Evolutionary conservation across 805 yeast species (phyloP).

Genomic region (Candida wancherniae): DNA sequence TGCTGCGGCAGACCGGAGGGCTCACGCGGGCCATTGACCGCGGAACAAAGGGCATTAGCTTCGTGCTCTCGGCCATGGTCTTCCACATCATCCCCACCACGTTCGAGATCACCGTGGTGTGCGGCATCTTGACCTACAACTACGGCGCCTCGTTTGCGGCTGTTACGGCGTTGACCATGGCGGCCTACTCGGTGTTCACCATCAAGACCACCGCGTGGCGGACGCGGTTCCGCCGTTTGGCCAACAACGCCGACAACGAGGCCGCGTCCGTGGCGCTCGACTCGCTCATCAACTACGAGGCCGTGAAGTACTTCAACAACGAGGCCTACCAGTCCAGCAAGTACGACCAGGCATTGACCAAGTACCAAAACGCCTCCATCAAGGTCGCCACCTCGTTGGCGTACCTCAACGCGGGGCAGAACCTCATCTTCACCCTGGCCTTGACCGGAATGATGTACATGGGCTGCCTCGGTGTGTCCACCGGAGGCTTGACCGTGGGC

Average conservation of each 20-base stretch:
- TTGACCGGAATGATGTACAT: conserved; percentile 96
- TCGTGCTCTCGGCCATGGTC: conserved; percentile 93
- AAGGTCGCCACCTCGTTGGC: conserved; percentile 84
- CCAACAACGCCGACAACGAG: conserved; percentile 85
- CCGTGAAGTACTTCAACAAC: conserved; percentile 91
- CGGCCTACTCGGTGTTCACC: conserved; percentile 82
- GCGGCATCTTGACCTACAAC: conserved; percentile 89
- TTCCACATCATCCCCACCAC: conserved; percentile 92
- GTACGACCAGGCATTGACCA: conserved; percentile 68
- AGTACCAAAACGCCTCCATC: conserved; percentile 70
- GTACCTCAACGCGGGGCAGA: conserved; percentile 74
- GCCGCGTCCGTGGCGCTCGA: conserved; percentile 96
- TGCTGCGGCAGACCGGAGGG: conserved; percentile 92
- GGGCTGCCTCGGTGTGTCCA: conserved; percentile 92
- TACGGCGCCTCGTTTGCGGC: conserved; percentile 88
- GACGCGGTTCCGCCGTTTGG: conserved; percentile 83
- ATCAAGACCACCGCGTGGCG: conserved; percentile 95
- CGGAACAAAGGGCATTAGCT: conserved; percentile 95
- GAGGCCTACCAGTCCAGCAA: conserved; percentile 75
- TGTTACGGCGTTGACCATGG: conserved; percentile 82
- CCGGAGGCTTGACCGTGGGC: conserved; percentile 82
- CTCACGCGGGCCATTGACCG: conserved; percentile 93
- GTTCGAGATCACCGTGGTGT: conserved; percentile 87
- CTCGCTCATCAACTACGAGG: conserved; percentile 88
- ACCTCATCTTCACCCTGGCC: conserved; percentile 78